Conservation (phyloP, 208 protist species). For the Tetramitus jugosus region DNA sequence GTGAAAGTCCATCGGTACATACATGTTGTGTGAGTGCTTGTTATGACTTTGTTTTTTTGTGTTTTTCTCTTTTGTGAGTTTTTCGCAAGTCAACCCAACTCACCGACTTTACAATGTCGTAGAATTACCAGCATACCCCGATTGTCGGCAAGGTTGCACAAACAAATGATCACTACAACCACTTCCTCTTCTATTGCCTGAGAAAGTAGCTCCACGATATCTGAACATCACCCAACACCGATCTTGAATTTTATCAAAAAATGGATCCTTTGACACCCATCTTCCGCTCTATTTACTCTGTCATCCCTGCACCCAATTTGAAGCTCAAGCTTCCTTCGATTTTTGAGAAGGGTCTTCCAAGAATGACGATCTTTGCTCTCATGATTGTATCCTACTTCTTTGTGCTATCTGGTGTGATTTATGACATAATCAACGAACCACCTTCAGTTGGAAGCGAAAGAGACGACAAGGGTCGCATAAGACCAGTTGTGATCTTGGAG, state of each 20-base stretch:
- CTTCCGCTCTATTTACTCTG: neutral
- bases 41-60: too few relatives aligned
- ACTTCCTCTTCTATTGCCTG: too few relatives aligned
- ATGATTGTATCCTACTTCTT: slow-evolving; percentile 7
- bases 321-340: neutral
- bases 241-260: too few relatives aligned
- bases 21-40: too few relatives aligned
- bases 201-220: too few relatives aligned
- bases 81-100: too few relatives aligned
- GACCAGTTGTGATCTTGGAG: slow-evolving; percentile 10
- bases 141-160: neutral
- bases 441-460: neutral
- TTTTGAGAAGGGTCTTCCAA: neutral
- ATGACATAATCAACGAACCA: slow-evolving; percentile 21
- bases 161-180: neutral
- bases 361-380: neutral
- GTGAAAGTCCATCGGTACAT: too few relatives aligned
- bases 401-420: slow-evolving; percentile 11
- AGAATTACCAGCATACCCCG: neutral
- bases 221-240: neutral
- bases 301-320: neutral
- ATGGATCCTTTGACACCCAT: slow-evolving; percentile 11
- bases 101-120: too few relatives aligned
- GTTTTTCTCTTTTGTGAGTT: too few relatives aligned
- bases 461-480: neutral